A percentile compares a stretch with the other conserved stretches of the same genome.
Conservation (phyloP, 495 filamentous ascomycete species). For the Astrothelium subdiscretum region DNA sequence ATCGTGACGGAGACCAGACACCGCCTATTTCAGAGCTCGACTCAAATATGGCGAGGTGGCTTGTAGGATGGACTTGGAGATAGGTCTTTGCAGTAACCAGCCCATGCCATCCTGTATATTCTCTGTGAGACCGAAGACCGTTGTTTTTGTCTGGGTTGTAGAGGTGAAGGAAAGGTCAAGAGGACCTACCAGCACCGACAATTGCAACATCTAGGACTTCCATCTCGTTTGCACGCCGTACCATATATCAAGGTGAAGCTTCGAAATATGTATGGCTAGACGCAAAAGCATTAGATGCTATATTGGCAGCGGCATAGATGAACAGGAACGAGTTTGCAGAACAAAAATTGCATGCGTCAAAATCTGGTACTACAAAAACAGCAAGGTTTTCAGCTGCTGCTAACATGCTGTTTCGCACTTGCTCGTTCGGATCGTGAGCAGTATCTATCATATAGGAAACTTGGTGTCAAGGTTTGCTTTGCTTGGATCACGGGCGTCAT, state of each 20-base stretch:
- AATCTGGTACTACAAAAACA: too few species aligned
- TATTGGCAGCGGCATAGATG: not conserved
- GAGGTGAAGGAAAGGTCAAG: not conserved
- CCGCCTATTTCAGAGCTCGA: constrained; percentile 49
- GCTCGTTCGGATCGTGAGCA: too few species aligned
- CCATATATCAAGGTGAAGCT: not conserved
- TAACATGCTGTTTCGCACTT: too few species aligned
- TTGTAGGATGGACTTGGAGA: constrained; percentile 40
- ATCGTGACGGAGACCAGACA: constrained; percentile 39
- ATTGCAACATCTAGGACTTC: constrained; percentile 16
- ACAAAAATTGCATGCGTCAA: too few species aligned
- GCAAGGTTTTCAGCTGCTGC: too few species aligned
- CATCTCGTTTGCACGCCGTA: not conserved
- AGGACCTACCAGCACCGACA: constrained; percentile 17
- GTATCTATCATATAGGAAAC: too few species aligned
- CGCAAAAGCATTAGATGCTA: too few species aligned
- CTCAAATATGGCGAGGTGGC: constrained; percentile 43
- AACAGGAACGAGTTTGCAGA: not conserved
- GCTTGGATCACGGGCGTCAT: too few species aligned
- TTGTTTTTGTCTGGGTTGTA: not conserved
- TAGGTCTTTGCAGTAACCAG: constrained; percentile 50
- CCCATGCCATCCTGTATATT: constrained; percentile 41
- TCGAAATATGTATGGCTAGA: too few species aligned
- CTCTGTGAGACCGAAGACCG: not conserved
- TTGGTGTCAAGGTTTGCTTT: too few species aligned